These are phyloP conservation scores for Ophiostoma sp. DNA, from an alignment of 2,329 filamentous ascomycete genomes.

Conservation along the genomic window DNA sequence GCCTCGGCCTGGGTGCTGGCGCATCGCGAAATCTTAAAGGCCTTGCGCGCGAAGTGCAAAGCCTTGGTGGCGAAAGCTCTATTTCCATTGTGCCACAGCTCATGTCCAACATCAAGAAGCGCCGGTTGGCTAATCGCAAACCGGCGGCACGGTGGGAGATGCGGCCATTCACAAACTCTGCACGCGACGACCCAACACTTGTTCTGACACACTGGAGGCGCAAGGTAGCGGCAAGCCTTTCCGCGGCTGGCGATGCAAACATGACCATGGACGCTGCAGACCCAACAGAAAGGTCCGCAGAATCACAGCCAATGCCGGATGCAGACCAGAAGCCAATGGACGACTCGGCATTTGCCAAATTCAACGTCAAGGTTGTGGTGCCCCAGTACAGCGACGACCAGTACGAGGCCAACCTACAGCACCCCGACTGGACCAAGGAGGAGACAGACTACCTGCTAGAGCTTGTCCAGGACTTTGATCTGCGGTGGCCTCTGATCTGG, in stretches of 20 bases:
- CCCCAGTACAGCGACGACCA: constrained; percentile 83
- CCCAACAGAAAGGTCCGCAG: background rate
- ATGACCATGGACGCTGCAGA: background rate
- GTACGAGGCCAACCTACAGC: constrained; percentile 70
- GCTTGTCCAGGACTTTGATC: constrained; percentile 69
- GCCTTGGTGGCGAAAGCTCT: constrained; percentile 59
- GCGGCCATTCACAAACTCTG: constrained; percentile 69
- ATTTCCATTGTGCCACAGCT: constrained; percentile 61
- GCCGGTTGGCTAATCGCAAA: constrained; percentile 50
- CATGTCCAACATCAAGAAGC: constrained; percentile 53
- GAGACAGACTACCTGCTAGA: constrained; percentile 89
- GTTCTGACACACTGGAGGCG: constrained; percentile 76
- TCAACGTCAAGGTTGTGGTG: constrained; percentile 73
- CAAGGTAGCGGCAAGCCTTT: background rate
- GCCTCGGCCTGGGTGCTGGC: constrained; percentile 36
- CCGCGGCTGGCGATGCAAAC: background rate
- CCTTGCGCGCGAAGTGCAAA: constrained; percentile 61
- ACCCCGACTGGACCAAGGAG: constrained; percentile 77
- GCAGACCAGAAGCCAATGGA: constrained; percentile 38
- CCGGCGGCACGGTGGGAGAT: constrained; percentile 60
- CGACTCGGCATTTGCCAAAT: constrained; percentile 72
- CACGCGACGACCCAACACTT: constrained; percentile 62
- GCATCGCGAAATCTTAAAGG: constrained; percentile 52
- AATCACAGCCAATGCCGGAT: constrained; percentile 4
- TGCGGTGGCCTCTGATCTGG: constrained; percentile 86